Evolutionary conservation across 1,284 basidiomycete species (phyloP).

Genomic region (Boletellus deceptivus): DNA sequence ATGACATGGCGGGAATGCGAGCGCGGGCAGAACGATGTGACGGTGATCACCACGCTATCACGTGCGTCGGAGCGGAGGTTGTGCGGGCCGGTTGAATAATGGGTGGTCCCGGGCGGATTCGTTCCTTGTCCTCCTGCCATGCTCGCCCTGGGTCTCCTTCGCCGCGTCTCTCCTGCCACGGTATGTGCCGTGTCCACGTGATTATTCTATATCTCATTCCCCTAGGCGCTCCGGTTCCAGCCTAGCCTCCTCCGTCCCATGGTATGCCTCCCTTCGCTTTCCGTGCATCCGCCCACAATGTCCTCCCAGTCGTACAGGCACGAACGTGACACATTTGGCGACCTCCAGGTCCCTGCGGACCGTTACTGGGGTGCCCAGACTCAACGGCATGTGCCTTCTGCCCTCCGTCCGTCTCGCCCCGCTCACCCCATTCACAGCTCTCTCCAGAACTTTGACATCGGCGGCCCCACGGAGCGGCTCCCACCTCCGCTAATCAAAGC

Average conservation of each 20-base stretch:
- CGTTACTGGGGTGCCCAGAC: constrained; percentile 99
- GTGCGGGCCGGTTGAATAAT: neutral
- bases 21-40: neutral
- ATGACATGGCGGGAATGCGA: constrained; percentile 46
- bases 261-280: constrained; percentile 34
- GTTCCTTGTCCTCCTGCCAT: neutral
- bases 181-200: neutral
- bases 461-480: constrained; percentile 89
- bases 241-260: constrained; percentile 39
- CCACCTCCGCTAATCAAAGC: constrained; percentile 96
- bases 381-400: constrained; percentile 62
- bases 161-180: neutral
- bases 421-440: constrained; percentile 51
- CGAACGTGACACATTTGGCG: constrained; percentile 89
- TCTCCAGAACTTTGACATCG: constrained; percentile 98
- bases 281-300: neutral
- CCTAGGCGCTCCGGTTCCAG: neutral
- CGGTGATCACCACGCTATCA: constrained; percentile 23
- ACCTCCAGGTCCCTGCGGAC: constrained; percentile 90
- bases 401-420: neutral
- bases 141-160: neutral
- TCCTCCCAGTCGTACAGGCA: constrained; percentile 53
- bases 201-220: neutral
- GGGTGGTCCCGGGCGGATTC: neutral
- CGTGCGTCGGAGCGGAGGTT: constrained; percentile 21